phyloP scores from a whole-genome alignment of 441 rosid genomes.

The Jatropha podagrica region DNA sequence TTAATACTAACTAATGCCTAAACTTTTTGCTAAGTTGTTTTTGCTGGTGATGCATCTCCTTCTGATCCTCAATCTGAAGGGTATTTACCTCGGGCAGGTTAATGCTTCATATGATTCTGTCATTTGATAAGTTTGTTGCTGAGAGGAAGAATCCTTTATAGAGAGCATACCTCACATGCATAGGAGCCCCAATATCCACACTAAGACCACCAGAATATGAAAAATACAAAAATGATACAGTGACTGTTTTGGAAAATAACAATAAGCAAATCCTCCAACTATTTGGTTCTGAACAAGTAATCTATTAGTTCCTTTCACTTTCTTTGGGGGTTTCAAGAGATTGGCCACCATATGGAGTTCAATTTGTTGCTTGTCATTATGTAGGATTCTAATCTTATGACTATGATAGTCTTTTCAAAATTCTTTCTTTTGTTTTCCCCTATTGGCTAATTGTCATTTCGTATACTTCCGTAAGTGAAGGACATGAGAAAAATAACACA shows the following conservation, averaged over 20 bases:
- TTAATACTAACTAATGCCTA: too few relatives aligned
- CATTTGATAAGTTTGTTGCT: not conserved
- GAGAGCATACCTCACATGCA: not conserved
- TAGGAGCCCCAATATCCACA: not conserved
- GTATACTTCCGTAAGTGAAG: not conserved
- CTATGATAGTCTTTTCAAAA: not conserved
- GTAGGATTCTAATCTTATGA: not conserved
- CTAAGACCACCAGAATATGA: not conserved
- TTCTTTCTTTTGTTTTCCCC: not conserved
- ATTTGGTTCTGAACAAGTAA: not conserved
- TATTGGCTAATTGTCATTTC: not conserved
- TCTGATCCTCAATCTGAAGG: not conserved
- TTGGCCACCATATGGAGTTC: not conserved
- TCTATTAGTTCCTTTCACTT: not conserved
- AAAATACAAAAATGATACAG: not conserved
- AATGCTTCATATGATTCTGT: too few relatives aligned
- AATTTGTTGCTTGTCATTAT: not conserved
- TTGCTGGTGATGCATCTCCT: not conserved
- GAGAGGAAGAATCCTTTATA: not conserved
- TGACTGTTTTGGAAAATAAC: not conserved
- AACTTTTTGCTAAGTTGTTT: not conserved
- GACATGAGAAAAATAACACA: not conserved
- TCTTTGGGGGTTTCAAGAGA: not conserved
- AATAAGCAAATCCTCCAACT: not conserved
- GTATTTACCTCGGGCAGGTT: not conserved